phyloP scores from a whole-genome alignment of 768 basidiomycete genomes.

The Leccinum sublutescens region DNA sequence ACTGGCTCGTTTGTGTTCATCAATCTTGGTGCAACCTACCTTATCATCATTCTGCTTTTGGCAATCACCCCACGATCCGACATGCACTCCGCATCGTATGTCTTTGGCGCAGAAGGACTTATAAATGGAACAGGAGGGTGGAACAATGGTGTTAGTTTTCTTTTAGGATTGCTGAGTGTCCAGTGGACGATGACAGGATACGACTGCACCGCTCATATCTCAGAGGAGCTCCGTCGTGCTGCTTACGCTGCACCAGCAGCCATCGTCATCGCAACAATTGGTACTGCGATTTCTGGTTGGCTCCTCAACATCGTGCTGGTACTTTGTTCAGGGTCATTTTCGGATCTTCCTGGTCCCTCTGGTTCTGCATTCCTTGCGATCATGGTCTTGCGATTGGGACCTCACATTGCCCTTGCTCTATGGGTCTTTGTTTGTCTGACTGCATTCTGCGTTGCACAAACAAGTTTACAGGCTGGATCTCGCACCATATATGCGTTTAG shows the following conservation, averaged over 20 bases:
- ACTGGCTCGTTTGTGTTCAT: conserved; percentile 41
- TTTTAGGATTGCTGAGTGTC: conserved; percentile 47
- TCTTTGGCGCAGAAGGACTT: conserved; percentile 47
- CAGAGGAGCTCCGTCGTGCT: conserved; percentile 52
- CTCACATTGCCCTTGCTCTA: conserved; percentile 46
- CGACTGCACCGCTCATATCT: conserved; percentile 26
- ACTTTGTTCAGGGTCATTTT: conserved; percentile 53
- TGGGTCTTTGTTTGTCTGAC: conserved; percentile 62
- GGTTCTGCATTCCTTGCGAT: conserved; percentile 58
- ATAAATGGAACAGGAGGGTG: conserved; percentile 44
- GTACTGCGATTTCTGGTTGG: conserved; percentile 55
- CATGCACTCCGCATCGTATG: conserved; percentile 57
- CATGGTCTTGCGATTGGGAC: conserved; percentile 54
- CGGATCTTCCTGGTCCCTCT: conserved; percentile 49
- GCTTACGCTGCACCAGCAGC: conserved; percentile 47
- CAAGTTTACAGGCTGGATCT: conserved; percentile 52
- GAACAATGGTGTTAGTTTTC: conserved; percentile 41
- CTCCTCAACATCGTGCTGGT: conserved; percentile 63
- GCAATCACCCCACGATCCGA: conserved; percentile 44
- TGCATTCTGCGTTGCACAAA: conserved; percentile 59
- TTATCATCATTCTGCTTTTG: conserved; percentile 44
- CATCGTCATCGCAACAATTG: conserved; percentile 44
- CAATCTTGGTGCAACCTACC: conserved; percentile 42
- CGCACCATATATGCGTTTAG: conserved; percentile 61
- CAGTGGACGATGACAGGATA: conserved; percentile 45